phyloP scores from a whole-genome alignment of 2,329 filamentous ascomycete species.

The Ceratocystiopsis brevicomis region DNA sequence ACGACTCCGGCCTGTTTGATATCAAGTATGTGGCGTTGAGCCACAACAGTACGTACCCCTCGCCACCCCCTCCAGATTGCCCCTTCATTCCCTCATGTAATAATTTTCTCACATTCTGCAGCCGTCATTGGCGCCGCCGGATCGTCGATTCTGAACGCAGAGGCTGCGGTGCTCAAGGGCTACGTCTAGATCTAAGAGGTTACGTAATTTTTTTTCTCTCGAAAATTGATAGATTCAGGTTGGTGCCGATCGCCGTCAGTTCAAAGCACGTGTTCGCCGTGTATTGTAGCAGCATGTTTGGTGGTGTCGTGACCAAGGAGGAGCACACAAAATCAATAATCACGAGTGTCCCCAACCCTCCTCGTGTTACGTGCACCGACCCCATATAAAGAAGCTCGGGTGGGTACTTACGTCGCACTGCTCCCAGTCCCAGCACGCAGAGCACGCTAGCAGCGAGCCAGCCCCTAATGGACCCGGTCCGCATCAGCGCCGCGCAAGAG shows the following conservation, averaged over 20 bases:
- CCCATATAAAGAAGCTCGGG: neutral
- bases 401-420: neutral
- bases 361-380: too few relatives aligned
- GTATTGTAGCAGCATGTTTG: too few relatives aligned
- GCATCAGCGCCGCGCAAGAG: too few relatives aligned
- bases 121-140: conserved; percentile 92
- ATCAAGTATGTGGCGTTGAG: conserved; percentile 87
- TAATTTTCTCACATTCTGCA: conserved; percentile 13
- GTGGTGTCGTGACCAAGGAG: too few relatives aligned
- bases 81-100: neutral
- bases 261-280: too few relatives aligned
- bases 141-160: conserved; percentile 84
- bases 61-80: neutral
- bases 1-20: conserved; percentile 79
- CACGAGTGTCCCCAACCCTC: neutral
- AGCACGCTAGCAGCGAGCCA: too few relatives aligned
- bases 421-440: too few relatives aligned
- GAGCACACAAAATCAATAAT: neutral
- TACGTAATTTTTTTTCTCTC: too few relatives aligned
- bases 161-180: conserved; percentile 79
- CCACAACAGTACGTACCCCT: conserved; percentile 43
- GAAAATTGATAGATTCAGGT: too few relatives aligned
- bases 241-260: too few relatives aligned
- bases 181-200: conserved; percentile 36
- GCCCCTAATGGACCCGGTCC: too few relatives aligned